Evolutionary conservation across 2,329 filamentous ascomycete genomes (phyloP).

Genomic region (Fusarium dimerum): DNA sequence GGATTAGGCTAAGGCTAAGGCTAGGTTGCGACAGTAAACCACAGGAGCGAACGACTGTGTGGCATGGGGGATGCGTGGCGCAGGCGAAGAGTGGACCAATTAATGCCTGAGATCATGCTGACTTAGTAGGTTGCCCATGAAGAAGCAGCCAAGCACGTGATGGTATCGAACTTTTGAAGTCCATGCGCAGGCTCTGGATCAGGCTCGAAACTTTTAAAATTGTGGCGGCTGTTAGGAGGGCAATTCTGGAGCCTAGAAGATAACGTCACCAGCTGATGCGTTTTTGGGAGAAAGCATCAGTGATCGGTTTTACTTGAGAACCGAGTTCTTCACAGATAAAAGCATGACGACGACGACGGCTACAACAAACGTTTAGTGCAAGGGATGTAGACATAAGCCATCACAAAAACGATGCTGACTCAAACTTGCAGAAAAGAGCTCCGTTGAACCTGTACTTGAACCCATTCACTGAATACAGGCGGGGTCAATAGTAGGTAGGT

Average conservation of each 20-base stretch:
- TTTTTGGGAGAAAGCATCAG: constrained; percentile 1
- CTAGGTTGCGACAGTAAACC: constrained; percentile 20
- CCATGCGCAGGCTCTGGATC: not conserved
- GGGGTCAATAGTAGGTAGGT: no score
- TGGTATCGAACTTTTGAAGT: not conserved
- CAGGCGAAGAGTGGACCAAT: not conserved
- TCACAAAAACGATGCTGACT: not conserved
- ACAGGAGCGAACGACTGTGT: constrained; percentile 1
- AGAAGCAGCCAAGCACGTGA: not conserved
- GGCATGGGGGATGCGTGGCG: constrained; percentile 17
- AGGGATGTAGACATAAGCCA: not conserved
- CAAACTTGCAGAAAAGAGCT: not conserved
- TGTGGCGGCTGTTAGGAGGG: constrained; percentile 18
- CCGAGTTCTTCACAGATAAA: not conserved
- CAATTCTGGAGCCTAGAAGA: constrained; percentile 24
- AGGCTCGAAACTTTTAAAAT: constrained; percentile 1
- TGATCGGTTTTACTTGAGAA: not conserved
- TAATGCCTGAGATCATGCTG: not conserved
- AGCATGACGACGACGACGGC: not conserved
- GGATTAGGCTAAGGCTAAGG: not conserved
- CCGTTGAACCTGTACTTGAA: no score
- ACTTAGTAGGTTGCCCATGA: not conserved
- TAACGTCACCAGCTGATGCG: constrained; percentile 26
- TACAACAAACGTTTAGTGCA: not conserved
- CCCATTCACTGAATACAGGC: no score